phyloP scores from a whole-genome alignment of 495 filamentous ascomycete species.

The Cercophora sp. region DNA sequence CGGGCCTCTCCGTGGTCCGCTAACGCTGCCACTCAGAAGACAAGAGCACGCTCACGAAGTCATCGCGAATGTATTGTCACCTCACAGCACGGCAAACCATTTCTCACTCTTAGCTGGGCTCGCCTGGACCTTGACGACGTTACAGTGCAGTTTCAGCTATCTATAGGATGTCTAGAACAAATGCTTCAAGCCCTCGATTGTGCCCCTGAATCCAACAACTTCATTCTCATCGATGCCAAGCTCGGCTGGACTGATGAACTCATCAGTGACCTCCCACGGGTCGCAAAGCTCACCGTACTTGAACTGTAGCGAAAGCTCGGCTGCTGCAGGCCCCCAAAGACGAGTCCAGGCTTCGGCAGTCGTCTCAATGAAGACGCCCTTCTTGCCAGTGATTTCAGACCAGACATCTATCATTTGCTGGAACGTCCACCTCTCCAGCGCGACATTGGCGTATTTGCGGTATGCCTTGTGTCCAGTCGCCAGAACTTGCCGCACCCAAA shows the following conservation, averaged over 20 bases:
- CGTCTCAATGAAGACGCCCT: neutral
- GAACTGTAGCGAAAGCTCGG: conserved; percentile 14
- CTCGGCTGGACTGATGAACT: conserved; percentile 13
- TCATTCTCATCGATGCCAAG: conserved; percentile 12
- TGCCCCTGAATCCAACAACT: conserved; percentile 13
- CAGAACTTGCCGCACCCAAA: conserved; percentile 16
- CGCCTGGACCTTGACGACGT: no score
- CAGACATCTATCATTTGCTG: conserved; percentile 19
- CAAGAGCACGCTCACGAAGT: no score
- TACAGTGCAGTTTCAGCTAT: no score
- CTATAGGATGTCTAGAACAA: conserved; percentile 1
- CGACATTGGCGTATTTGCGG: conserved; percentile 13
- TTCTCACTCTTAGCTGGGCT: no score
- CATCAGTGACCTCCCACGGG: conserved; percentile 8
- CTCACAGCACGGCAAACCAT: no score
- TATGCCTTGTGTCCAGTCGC: conserved; percentile 6
- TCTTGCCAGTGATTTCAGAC: conserved; percentile 13
- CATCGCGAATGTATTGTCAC: no score
- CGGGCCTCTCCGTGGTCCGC: no score
- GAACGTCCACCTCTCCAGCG: conserved; percentile 18
- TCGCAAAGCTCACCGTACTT: conserved; percentile 18
- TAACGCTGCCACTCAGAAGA: no score
- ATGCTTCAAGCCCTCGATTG: conserved; percentile 5
- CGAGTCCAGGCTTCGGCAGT: conserved; percentile 7
- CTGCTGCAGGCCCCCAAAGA: conserved; percentile 7